These are phyloP conservation scores for Salisapilia sapeloensis DNA, from an alignment of 352 stramenopile genomes.

Conservation along the genomic window DNA sequence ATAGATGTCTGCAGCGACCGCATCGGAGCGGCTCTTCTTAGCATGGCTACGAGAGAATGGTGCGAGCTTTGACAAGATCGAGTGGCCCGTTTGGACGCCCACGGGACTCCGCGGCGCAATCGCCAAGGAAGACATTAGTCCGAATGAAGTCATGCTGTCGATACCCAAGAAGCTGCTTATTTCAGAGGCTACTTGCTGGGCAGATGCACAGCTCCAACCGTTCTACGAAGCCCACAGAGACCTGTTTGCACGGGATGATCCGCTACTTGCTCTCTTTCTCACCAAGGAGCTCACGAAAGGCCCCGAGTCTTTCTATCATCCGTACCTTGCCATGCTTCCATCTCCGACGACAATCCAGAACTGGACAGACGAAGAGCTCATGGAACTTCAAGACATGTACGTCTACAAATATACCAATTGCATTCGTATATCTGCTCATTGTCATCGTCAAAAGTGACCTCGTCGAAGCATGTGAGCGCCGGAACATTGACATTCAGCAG, in stretches of 20 bases:
- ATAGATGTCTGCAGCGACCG: neutral
- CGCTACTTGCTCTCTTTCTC: slow-evolving; percentile 69
- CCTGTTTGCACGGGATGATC: slow-evolving; percentile 65
- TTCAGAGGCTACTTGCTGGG: slow-evolving; percentile 40
- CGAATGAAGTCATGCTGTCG: slow-evolving; percentile 44
- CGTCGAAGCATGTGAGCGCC: slow-evolving; percentile 19
- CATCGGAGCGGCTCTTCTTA: neutral
- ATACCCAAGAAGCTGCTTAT: slow-evolving; percentile 58
- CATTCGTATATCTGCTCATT: neutral
- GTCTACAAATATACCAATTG: slow-evolving; percentile 1
- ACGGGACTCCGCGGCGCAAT: slow-evolving; percentile 43
- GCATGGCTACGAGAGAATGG: slow-evolving; percentile 57
- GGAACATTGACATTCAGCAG: slow-evolving; percentile 31
- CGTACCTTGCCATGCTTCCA: slow-evolving; percentile 76
- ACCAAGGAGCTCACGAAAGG: slow-evolving; percentile 48
- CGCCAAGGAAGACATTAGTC: slow-evolving; percentile 24
- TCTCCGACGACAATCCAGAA: slow-evolving; percentile 62
- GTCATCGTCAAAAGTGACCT: slow-evolving; percentile 11
- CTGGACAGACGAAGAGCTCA: slow-evolving; percentile 53
- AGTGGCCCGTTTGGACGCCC: slow-evolving; percentile 34
- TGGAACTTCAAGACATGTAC: slow-evolving; percentile 52
- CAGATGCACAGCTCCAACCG: slow-evolving; percentile 19
- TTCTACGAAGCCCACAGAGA: slow-evolving; percentile 35
- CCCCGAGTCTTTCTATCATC: slow-evolving; percentile 67
- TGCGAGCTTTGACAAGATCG: slow-evolving; percentile 54